Base-by-base conservation (phyloP, 805 yeast species). In the Cyberlindnera xishuangbannaensis region DNA sequence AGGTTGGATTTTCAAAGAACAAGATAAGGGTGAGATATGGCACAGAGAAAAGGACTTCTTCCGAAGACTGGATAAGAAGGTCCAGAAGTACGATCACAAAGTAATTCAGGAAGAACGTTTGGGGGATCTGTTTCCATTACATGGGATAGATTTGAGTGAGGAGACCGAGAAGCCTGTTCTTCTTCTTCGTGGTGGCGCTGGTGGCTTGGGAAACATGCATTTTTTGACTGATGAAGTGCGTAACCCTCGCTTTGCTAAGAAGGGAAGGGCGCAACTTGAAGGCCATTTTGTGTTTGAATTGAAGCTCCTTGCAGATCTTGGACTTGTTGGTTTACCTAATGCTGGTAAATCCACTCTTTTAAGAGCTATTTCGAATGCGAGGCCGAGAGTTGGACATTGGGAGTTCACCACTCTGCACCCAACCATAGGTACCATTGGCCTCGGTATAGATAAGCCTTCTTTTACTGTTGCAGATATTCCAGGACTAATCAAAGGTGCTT, bases 381-480 rank as follows among this genome's bases (percentile, higher is more conserved):
- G 79, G 36, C 97, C 98, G 2, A 66, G 84, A 36, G 83, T 92
- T 11, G 98, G 97, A 0, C 95, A 87, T 57, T 92, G 97, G 96
- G 94, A 83, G 50, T 92, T 92, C 54, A 92, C 98, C 0, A 92
- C 98, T 1, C 61, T 92, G 33, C 85, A 79, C 40, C 98, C 98
- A 1, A 80, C 86, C 0, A 75, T 92, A 30, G 98, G 98, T 4
- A 90, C 97, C 0, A 83, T 92, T 11, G 67, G 69, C 28, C 56
- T 77, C 15, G 72, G 80, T 2, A 70, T 80, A 2, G 83, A 78
- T 44, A 68, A 69, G 38, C 74, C 73, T 4, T 58, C 64, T 4
- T 88, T 90, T 55, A 84, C 96, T 0, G 97, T 92, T 2, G 97
- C 97, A 2, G 98, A 92, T 62, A 92, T 92, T 37, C 98, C 98